Percentiles rank a stretch among this genome's conserved stretches.
phyloP scores from a whole-genome alignment of 257 asterid species.

The Solanum sitiens region DNA sequence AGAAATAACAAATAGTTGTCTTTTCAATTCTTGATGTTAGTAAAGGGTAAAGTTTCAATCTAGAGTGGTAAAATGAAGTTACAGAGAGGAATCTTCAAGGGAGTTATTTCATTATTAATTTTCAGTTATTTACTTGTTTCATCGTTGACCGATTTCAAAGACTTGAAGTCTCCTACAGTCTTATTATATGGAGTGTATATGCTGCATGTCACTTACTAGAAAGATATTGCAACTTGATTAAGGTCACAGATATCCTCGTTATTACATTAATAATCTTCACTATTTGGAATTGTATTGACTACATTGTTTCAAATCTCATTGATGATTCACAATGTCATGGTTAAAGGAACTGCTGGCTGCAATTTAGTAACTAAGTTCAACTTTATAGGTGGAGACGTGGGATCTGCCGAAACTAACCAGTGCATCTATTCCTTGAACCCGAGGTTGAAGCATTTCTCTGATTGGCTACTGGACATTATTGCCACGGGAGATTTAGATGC shows the following conservation, averaged over 20 bases:
- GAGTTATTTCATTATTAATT: neutral
- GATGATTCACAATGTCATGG: neutral
- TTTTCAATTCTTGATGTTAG: neutral
- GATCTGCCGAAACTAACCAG: slow-evolving; percentile 19
- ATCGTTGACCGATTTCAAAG: neutral
- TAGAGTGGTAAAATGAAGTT: neutral
- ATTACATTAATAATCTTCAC: neutral
- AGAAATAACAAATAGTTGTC: neutral
- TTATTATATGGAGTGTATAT: neutral
- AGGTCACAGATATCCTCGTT: neutral
- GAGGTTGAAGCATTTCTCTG: slow-evolving; percentile 64
- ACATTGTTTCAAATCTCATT: neutral
- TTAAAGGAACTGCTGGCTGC: neutral
- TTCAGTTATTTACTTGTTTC: neutral
- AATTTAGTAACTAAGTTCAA: neutral
- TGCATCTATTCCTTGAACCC: slow-evolving; percentile 20
- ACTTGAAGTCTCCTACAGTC: neutral
- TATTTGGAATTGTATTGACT: neutral
- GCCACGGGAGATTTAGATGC: slow-evolving; percentile 93
- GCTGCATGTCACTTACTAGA: neutral
- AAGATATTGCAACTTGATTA: neutral
- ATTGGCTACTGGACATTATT: slow-evolving; percentile 89
- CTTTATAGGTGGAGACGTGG: neutral
- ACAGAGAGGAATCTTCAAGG: neutral
- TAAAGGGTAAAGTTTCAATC: neutral